phyloP scores from a whole-genome alignment of 495 filamentous ascomycete species.

The Penicillium bovifimosum region DNA sequence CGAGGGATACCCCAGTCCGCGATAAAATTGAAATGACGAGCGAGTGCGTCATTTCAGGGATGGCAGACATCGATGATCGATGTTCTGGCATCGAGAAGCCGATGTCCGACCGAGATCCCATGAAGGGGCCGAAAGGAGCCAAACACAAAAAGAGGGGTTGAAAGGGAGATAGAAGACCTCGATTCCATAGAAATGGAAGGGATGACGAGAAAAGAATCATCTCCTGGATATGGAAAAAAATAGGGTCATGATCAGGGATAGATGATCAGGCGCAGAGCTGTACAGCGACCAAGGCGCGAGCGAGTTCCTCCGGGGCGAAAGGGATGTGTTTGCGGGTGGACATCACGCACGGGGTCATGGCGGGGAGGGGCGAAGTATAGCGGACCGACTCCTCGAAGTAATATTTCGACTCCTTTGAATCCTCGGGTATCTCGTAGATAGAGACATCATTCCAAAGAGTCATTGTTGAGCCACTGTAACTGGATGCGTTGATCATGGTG shows the following conservation, averaged over 20 bases:
- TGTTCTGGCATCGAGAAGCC: neutral
- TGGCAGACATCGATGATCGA: neutral
- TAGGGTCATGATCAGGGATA: neutral
- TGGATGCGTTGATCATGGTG: conserved; percentile 36
- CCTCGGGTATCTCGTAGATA: conserved; percentile 22
- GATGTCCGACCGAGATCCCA: conserved; percentile 3
- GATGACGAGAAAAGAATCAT: conserved; percentile 11
- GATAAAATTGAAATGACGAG: neutral
- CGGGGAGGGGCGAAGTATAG: conserved; percentile 31
- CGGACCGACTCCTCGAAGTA: conserved; percentile 35
- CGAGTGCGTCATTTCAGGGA: neutral
- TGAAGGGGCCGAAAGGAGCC: neutral
- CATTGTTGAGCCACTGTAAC: conserved; percentile 37
- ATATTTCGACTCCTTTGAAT: conserved; percentile 31
- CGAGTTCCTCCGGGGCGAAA: conserved; percentile 39
- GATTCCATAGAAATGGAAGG: conserved; percentile 8
- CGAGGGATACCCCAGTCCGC: neutral
- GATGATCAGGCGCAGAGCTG: conserved; percentile 30
- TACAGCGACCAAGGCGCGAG: conserved; percentile 39
- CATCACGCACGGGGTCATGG: conserved; percentile 16
- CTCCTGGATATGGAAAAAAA: conserved; percentile 15
- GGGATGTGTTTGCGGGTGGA: conserved; percentile 28
- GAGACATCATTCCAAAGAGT: conserved; percentile 31
- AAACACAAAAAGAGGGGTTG: neutral
- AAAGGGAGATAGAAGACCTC: conserved; percentile 11